Evolutionary conservation across 345 rosid genomes (phyloP), one percentile per base, ranked within the genome.

Genomic region (Bruguiera gymnorhiza): DNA sequence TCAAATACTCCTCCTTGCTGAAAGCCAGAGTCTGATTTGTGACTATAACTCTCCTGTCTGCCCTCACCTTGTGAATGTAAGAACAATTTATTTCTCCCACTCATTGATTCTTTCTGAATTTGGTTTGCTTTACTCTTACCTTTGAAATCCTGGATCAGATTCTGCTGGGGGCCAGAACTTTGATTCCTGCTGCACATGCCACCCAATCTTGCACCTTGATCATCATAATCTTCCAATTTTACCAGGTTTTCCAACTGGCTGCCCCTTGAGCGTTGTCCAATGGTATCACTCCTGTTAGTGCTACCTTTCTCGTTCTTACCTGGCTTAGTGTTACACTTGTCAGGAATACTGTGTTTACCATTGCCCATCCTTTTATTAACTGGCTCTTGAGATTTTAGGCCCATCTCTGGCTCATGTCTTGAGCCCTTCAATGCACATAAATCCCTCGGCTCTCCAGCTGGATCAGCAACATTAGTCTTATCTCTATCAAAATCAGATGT

Each of bases 141-240:
- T 39, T 29, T 68, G 76, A 30, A 72, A 76, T 78, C 81, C 62
- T 62, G 70, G 29, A 62, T 18, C 56, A 60, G 61, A 31, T 76
- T 72, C 68, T 66, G 62, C 58, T n/a, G 55, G 19, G 73, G 32
- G 36, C 73, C 63, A 70, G 65, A 39, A 60, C 62, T 62, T 48
- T 60, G 24, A 20, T 70, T 64, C 36, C 26, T 72, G 66, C 71
- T 56, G 39, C 58, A 65, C 26, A 39, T 52, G 31, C 58, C 58
- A 63, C 34, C 64, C 30, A 66, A 62, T 69, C 73, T 75, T 51
- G 54, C 63, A 78, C 68, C 69, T 60, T 72, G 52, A 63, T 55
- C 76, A 66, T 72, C 70, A 72, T 61, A 67, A 65, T 70, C 69
- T 64, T 65, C 72, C 70, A 60, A 36, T 9, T 79, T 75, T 62